Evolutionary conservation across 2,329 filamentous ascomycete genomes (phyloP).

Genomic region (Tothia fuscella): DNA sequence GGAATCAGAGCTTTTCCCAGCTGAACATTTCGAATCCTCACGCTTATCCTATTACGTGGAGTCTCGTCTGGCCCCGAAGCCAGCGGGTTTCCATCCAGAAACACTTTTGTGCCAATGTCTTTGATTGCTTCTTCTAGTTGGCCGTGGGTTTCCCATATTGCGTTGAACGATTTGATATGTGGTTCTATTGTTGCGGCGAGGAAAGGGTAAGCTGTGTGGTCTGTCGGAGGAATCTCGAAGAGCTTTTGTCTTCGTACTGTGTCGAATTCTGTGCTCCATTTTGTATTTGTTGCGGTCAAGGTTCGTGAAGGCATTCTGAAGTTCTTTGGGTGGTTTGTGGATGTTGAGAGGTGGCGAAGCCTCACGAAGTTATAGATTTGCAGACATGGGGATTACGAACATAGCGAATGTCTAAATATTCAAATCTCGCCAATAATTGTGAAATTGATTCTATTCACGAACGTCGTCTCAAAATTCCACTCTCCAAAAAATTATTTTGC

Average conservation of each 20-base stretch:
- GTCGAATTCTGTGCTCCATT: conserved; percentile 76
- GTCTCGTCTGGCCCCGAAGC: conserved; percentile 38
- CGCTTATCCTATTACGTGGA: conserved; percentile 59
- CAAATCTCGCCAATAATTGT: no score
- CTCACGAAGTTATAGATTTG: no score
- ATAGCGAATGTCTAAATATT: no score
- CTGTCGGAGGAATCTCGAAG: conserved; percentile 77
- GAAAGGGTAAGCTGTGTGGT: conserved; percentile 77
- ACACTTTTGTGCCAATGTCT: conserved; percentile 84
- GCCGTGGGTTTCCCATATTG: conserved; percentile 64
- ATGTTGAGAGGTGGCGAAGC: no score
- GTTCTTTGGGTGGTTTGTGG: no score
- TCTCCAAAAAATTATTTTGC: no score
- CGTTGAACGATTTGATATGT: conserved; percentile 93
- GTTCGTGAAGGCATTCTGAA: conserved; percentile 6
- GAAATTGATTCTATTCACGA: no score
- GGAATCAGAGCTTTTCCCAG: conserved; percentile 75
- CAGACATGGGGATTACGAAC: no score
- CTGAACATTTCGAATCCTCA: conserved; percentile 70
- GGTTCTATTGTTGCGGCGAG: conserved; percentile 78
- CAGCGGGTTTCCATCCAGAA: conserved; percentile 62
- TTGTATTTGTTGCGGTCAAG: conserved; percentile 9
- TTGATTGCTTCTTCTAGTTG: conserved; percentile 62
- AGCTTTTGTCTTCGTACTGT: conserved; percentile 77
- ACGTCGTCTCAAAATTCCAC: no score